Conservation (phyloP, 768 basidiomycete species). For the Termitomyces sp. region DNA sequence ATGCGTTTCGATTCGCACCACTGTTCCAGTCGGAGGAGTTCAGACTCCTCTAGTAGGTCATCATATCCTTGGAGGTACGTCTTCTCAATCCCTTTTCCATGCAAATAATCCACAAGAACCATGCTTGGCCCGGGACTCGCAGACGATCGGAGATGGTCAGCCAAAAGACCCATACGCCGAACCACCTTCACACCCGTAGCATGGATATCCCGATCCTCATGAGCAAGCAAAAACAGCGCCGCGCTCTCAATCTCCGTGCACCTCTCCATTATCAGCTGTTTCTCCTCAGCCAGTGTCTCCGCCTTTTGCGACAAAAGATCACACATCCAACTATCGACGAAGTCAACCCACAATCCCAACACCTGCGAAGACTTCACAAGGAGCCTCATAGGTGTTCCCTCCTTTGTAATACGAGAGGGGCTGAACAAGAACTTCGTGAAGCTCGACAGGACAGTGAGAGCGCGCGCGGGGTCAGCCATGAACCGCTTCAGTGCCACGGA, state of each 20-base stretch:
- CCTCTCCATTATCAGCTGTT: slow-evolving; percentile 42
- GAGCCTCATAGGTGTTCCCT: slow-evolving; percentile 61
- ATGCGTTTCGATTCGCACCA: slow-evolving; percentile 59
- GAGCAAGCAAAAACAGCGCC: slow-evolving; percentile 71
- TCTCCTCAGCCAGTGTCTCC: slow-evolving; percentile 42
- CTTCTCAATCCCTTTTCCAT: slow-evolving; percentile 44
- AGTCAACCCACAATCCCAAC: slow-evolving; percentile 67
- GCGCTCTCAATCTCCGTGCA: slow-evolving; percentile 69
- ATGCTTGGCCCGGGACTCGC: slow-evolving; percentile 28
- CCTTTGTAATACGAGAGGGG: slow-evolving; percentile 58
- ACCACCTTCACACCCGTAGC: slow-evolving; percentile 63
- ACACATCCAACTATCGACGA: slow-evolving; percentile 70
- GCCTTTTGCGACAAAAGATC: slow-evolving; percentile 40
- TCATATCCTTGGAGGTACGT: slow-evolving; percentile 60
- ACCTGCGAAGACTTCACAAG: slow-evolving; percentile 67
- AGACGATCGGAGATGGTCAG: slow-evolving; percentile 39
- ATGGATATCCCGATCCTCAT: slow-evolving; percentile 49
- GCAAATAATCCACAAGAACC: slow-evolving; percentile 52
- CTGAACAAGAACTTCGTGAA: slow-evolving; percentile 77
- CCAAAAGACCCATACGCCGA: slow-evolving; percentile 52
- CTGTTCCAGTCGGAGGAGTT: slow-evolving; percentile 60
- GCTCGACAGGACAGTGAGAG: slow-evolving; percentile 56
- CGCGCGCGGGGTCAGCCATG: slow-evolving; percentile 57
- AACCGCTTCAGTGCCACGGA: slow-evolving; percentile 68
- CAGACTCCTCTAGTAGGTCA: slow-evolving; percentile 61